Evolutionary conservation across 441 rosid species (phyloP).

Genomic region (Metrosideros polymorpha): DNA sequence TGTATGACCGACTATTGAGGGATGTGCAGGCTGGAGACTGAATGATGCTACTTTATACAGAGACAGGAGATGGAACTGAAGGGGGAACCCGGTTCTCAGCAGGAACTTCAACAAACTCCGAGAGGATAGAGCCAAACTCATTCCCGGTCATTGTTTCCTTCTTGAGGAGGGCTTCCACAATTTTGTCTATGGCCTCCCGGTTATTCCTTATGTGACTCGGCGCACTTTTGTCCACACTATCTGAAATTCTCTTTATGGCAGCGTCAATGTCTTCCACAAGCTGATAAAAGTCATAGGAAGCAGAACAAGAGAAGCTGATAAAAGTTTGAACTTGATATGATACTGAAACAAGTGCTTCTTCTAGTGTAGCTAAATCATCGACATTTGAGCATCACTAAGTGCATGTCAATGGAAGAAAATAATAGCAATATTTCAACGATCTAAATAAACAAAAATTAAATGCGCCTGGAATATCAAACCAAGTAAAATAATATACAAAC

Average conservation of each 20-base stretch:
- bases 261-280: slow-evolving; percentile 75
- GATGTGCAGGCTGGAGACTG: not conserved
- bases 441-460: not conserved
- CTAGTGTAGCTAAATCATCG: not conserved
- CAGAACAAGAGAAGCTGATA: not conserved
- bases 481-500: not conserved
- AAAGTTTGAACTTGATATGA: not conserved
- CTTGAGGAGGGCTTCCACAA: slow-evolving; percentile 82
- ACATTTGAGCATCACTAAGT: not conserved
- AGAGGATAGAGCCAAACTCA: slow-evolving; percentile 74
- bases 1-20: not conserved
- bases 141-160: slow-evolving; percentile 75
- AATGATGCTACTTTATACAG: too few relatives aligned
- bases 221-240: slow-evolving; percentile 65
- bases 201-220: slow-evolving; percentile 62
- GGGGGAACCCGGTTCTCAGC: too few relatives aligned
- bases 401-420: not conserved
- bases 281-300: not conserved
- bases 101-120: too few relatives aligned
- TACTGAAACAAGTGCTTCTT: not conserved
- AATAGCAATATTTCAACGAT: not conserved
- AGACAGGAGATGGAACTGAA: too few relatives aligned
- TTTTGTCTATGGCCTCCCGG: slow-evolving; percentile 90
- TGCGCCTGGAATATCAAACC: not conserved
- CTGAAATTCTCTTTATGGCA: slow-evolving; percentile 62